These are phyloP conservation scores for Hippophae rhamnoides DNA, from an alignment of 306 rosid species.

Conservation along the genomic window DNA sequence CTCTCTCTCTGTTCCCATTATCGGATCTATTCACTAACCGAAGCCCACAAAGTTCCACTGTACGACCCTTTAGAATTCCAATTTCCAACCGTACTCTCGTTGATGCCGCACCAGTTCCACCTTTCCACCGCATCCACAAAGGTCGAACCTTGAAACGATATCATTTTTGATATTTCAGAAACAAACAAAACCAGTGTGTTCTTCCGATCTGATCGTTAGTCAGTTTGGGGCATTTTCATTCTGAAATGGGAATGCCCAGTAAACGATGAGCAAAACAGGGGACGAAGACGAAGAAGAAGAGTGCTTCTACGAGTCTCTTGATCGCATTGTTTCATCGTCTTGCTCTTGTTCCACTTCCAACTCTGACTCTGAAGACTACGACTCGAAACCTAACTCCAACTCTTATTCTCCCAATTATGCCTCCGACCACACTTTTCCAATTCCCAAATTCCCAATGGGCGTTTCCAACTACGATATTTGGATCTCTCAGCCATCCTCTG, in stretches of 20 bases:
- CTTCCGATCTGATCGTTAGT: slow-evolving; percentile 23
- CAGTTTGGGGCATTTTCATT: slow-evolving; percentile 40
- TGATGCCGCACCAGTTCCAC: not conserved
- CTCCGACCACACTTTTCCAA: slow-evolving; percentile 24
- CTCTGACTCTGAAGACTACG: slow-evolving; percentile 36
- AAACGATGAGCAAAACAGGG: slow-evolving; percentile 60
- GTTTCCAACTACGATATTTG: slow-evolving; percentile 66
- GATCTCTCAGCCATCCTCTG: slow-evolving; percentile 89
- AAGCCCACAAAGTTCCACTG: slow-evolving; percentile 17
- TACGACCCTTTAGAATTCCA: slow-evolving; percentile 16
- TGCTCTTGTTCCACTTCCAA: slow-evolving; percentile 81
- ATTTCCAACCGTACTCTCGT: not conserved
- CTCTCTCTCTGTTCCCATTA: slow-evolving; percentile 16
- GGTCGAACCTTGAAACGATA: slow-evolving; percentile 7
- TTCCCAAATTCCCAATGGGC: slow-evolving; percentile 52
- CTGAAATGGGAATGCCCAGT: slow-evolving; percentile 72
- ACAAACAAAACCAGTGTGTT: not conserved
- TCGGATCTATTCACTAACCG: slow-evolving; percentile 47
- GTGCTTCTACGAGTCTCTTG: slow-evolving; percentile 80
- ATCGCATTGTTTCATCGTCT: slow-evolving; percentile 73
- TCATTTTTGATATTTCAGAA: not conserved
- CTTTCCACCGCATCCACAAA: slow-evolving; percentile 1
- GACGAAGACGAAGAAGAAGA: slow-evolving; percentile 48
- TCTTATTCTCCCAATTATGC: slow-evolving; percentile 38
- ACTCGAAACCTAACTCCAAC: slow-evolving; percentile 15